Percentiles rank a stretch among this genome's conserved stretches.
phyloP scores from a whole-genome alignment of 1,139 yeast species.

The Pichia inconspicua region DNA sequence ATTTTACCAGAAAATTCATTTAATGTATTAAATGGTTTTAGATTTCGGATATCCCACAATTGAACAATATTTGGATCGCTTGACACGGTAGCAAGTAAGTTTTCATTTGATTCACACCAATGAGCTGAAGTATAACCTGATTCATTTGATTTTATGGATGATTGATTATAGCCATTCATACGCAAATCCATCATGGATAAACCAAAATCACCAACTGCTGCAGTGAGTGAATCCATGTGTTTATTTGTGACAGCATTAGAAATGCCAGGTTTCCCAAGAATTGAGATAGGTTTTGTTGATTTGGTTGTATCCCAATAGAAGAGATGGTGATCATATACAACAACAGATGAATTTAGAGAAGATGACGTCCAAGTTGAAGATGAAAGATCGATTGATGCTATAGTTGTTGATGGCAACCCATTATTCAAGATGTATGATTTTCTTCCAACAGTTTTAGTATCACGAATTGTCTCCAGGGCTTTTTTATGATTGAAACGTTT shows the following conservation, averaged over 20 bases:
- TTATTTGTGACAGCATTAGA: constrained; percentile 45
- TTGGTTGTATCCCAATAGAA: constrained; percentile 66
- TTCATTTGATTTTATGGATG: background rate
- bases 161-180: constrained; percentile 12
- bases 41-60: constrained; percentile 70
- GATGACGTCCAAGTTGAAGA: constrained; percentile 35
- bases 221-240: constrained; percentile 43
- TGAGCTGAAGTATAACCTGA: constrained; percentile 38
- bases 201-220: constrained; percentile 64
- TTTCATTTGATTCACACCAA: constrained; percentile 59
- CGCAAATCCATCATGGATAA: constrained; percentile 64
- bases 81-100: constrained; percentile 48
- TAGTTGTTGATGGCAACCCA: constrained; percentile 24
- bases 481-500: constrained; percentile 69
- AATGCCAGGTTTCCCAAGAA: constrained; percentile 46
- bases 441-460: background rate
- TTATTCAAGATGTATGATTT: constrained; percentile 16
- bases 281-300: constrained; percentile 45
- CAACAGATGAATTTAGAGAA: constrained; percentile 38
- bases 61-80: constrained; percentile 54
- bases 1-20: constrained; percentile 51
- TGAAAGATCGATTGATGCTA: constrained; percentile 33
- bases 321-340: constrained; percentile 55
- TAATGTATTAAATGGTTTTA: constrained; percentile 44
- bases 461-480: constrained; percentile 32